Evolutionary conservation across 2,329 filamentous ascomycete species (phyloP).

Genomic region (Penicillium sp.): DNA sequence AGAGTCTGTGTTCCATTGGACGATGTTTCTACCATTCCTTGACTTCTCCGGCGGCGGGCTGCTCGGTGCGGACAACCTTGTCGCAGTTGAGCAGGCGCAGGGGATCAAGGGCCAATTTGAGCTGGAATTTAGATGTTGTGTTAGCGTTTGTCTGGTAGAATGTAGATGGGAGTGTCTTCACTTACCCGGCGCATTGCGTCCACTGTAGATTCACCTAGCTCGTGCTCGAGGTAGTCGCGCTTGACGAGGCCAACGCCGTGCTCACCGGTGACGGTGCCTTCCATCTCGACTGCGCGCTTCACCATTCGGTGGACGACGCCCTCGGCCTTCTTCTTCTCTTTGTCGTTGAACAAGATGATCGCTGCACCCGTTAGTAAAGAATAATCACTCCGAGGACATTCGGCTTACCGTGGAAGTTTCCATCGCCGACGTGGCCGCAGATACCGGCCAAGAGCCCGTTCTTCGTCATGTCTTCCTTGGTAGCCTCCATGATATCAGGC

Average conservation of each 20-base stretch:
- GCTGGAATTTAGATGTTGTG: conserved; percentile 36
- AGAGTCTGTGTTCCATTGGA: not conserved
- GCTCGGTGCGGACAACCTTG: conserved; percentile 62
- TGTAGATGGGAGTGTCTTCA: conserved; percentile 11
- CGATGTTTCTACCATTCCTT: conserved; percentile 44
- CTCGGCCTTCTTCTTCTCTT: conserved; percentile 57
- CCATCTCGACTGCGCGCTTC: conserved; percentile 67
- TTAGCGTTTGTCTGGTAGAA: conserved; percentile 17
- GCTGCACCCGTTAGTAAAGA: conserved; percentile 39
- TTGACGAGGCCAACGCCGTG: conserved; percentile 73
- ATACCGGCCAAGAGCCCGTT: conserved; percentile 67
- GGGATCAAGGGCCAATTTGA: conserved; percentile 68
- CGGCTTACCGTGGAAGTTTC: conserved; percentile 67
- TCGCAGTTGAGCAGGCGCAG: conserved; percentile 66
- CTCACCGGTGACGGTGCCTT: conserved; percentile 72
- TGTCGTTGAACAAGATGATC: conserved; percentile 63
- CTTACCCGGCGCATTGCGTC: conserved; percentile 66
- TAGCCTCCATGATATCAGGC: conserved; percentile 71
- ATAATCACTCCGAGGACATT: not conserved
- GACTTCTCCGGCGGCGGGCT: conserved; percentile 52
- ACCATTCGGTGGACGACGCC: conserved; percentile 70
- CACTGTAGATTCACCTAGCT: conserved; percentile 62
- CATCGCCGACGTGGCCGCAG: conserved; percentile 74
- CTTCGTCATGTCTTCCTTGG: conserved; percentile 64
- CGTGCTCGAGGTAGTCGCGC: conserved; percentile 64